Conservation (phyloP, 495 filamentous ascomycete species). For the Trichoderma asperelloides region DNA sequence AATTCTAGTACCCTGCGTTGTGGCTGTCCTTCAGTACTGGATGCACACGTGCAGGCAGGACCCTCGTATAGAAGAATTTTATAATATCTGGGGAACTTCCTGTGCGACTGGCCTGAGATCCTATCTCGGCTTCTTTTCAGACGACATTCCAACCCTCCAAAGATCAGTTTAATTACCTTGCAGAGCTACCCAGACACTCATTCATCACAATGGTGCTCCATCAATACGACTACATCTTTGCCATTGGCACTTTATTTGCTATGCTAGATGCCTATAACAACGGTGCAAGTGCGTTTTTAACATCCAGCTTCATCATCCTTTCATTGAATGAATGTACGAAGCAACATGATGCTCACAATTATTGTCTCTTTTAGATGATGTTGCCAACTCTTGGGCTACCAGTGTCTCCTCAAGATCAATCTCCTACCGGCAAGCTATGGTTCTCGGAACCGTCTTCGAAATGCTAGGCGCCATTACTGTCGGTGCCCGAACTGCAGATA, state of each 20-base stretch:
- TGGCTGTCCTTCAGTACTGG: not conserved
- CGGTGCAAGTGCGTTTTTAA: conserved; percentile 45
- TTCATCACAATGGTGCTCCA: conserved; percentile 39
- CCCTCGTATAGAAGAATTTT: not conserved
- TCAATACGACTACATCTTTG: conserved; percentile 52
- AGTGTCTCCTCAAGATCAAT: conserved; percentile 60
- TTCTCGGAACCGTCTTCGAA: conserved; percentile 56
- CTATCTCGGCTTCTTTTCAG: not conserved
- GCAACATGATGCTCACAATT: not conserved
- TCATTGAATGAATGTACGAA: conserved; percentile 26
- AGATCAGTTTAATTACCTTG: not conserved
- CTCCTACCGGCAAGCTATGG: conserved; percentile 54
- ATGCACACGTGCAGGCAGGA: not conserved
- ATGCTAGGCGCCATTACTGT: conserved; percentile 47
- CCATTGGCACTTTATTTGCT: conserved; percentile 58
- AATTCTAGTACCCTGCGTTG: not conserved
- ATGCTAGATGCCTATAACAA: conserved; percentile 49
- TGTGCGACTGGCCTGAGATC: not conserved
- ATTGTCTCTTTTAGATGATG: conserved; percentile 44
- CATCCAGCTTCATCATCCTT: not conserved
- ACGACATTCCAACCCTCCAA: not conserved
- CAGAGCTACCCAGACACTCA: not conserved
- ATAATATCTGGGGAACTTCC: not conserved
- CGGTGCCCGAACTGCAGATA: conserved; percentile 50
- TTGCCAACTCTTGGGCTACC: conserved; percentile 65